These are phyloP conservation scores for Pleurotus ostreatus DNA, from an alignment of 768 basidiomycete species.

Conservation along the genomic window DNA sequence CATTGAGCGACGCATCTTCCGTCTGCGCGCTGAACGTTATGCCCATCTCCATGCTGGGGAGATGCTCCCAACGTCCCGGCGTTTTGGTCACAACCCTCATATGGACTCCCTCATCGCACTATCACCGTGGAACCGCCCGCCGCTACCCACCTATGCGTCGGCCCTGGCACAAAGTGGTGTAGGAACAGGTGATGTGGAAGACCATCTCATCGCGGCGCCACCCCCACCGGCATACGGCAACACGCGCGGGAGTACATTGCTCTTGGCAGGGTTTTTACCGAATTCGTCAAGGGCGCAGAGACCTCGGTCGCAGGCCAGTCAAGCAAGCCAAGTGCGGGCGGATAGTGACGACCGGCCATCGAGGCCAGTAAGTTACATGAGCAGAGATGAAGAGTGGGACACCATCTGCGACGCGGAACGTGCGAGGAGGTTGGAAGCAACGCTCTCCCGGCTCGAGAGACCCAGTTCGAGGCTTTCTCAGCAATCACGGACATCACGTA, in stretches of 20 bases:
- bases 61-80: slow-evolving; percentile 38
- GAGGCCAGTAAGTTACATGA: slow-evolving; percentile 49
- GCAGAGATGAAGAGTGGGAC: slow-evolving; percentile 55
- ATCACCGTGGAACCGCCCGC: slow-evolving; percentile 70
- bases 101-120: slow-evolving; percentile 33
- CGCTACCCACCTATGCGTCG: slow-evolving; percentile 68
- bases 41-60: slow-evolving; percentile 56
- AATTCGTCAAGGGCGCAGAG: slow-evolving; percentile 46
- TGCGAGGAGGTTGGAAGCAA: slow-evolving; percentile 51
- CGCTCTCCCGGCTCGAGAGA: slow-evolving; percentile 43
- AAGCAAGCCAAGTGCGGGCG: slow-evolving; percentile 28
- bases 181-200: slow-evolving; percentile 75
- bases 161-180: slow-evolving; percentile 63
- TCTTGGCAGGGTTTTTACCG: slow-evolving; percentile 50
- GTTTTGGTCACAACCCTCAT: slow-evolving; percentile 12
- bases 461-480: slow-evolving; percentile 15
- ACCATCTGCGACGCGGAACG: slow-evolving; percentile 48
- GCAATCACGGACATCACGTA: slow-evolving; percentile 4
- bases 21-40: slow-evolving; percentile 67
- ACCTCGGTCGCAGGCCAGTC: slow-evolving; percentile 33
- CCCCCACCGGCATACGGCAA: slow-evolving; percentile 80
- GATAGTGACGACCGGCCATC: slow-evolving; percentile 4
- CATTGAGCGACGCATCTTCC: slow-evolving; percentile 59
- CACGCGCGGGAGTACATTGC: slow-evolving; percentile 62
- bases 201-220: slow-evolving; percentile 58